These are phyloP conservation scores for Paraphysoderma sedebokerense DNA, from an alignment of 371 early-diverging fungal species.

Conservation along the genomic window DNA sequence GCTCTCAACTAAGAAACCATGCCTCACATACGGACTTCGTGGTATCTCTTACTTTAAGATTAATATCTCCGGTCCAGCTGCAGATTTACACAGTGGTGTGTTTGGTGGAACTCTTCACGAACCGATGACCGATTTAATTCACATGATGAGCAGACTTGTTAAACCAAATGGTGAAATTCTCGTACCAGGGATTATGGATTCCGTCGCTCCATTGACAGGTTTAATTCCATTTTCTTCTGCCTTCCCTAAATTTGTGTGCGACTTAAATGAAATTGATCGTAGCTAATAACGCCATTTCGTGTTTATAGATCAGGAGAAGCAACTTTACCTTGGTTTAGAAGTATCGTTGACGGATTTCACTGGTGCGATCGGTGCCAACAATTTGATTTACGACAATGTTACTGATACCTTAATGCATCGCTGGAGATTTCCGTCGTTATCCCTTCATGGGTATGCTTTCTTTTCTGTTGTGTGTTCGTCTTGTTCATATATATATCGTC, in stretches of 20 bases:
- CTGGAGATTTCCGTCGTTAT: conserved; percentile 90
- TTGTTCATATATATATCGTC: too few relatives aligned
- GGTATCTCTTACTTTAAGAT: conserved; percentile 46
- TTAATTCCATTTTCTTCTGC: too few relatives aligned
- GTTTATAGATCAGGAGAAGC: conserved; percentile 43
- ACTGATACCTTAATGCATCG: conserved; percentile 66
- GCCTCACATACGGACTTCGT: conserved; percentile 92
- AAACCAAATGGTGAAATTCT: conserved; percentile 70
- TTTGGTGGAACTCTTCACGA: conserved; percentile 94
- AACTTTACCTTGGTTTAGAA: conserved; percentile 62
- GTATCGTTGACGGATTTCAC: conserved; percentile 65
- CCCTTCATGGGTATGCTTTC: conserved; percentile 58
- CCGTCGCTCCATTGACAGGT: conserved; percentile 69
- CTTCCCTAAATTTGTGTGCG: too few relatives aligned
- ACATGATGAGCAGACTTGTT: conserved; percentile 70
- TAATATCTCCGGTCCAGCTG: conserved; percentile 18
- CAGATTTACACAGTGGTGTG: conserved; percentile 89
- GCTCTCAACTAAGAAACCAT: conserved; percentile 87
- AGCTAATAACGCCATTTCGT: not conserved
- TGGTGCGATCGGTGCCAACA: conserved; percentile 55
- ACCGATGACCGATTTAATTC: conserved; percentile 86
- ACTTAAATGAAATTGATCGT: too few relatives aligned
- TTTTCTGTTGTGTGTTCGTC: not conserved
- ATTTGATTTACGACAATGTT: conserved; percentile 54
- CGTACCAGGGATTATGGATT: conserved; percentile 80